A percentile compares a stretch with the other conserved stretches of the same genome.
phyloP scores from a whole-genome alignment of 352 stramenopile genomes.

The Stramenopiles sp. region DNA sequence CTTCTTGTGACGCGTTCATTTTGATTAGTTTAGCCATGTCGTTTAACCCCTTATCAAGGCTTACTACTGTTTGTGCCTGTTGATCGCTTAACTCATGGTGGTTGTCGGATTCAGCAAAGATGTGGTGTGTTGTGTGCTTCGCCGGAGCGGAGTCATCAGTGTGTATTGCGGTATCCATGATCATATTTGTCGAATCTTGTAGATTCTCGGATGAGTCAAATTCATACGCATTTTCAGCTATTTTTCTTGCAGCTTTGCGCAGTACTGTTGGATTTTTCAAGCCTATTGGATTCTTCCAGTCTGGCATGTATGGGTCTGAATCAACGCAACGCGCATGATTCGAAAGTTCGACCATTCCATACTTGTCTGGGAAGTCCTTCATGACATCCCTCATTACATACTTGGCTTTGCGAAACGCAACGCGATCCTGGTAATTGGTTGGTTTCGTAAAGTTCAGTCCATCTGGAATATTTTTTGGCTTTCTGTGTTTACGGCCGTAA shows the following conservation, averaged over 20 bases:
- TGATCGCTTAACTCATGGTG: too few relatives aligned
- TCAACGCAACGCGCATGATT: background rate
- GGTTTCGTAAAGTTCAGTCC: background rate
- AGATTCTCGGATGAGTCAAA: background rate
- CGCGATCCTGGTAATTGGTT: background rate
- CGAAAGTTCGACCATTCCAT: background rate
- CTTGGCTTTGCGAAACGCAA: background rate
- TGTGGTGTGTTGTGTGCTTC: background rate
- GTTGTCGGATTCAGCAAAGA: too few relatives aligned
- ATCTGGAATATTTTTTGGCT: background rate
- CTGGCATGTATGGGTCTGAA: background rate
- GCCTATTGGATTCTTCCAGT: background rate
- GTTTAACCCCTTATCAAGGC: background rate
- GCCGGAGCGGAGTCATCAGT: background rate
- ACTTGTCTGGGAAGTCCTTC: background rate
- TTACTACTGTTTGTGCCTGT: background rate
- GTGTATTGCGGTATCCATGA: background rate
- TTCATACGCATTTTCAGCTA: background rate
- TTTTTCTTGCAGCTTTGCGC: constrained; percentile 1
- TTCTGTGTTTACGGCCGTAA: background rate
- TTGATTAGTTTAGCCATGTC: background rate
- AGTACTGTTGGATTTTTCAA: background rate
- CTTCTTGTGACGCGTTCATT: background rate
- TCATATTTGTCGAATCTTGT: background rate
- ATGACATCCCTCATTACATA: background rate